Conservation (phyloP, 2,329 filamentous ascomycete species). For the Hypoxylon sp. region DNA sequence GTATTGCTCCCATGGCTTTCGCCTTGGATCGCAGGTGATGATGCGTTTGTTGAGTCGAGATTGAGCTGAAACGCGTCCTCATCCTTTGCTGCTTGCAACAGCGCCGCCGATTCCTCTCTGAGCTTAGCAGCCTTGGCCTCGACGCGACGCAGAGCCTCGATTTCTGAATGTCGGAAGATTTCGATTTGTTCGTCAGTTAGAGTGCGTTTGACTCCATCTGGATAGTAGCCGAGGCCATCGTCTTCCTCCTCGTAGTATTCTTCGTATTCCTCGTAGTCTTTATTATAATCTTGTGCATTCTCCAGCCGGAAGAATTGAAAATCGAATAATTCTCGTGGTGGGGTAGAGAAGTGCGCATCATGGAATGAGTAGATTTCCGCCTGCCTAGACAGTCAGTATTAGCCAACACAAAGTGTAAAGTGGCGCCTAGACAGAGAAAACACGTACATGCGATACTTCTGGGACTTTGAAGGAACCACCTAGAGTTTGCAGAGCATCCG, state of each 20-base stretch:
- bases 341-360: slow-evolving; percentile 70
- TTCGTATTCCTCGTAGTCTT: slow-evolving; percentile 52
- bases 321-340: slow-evolving; percentile 64
- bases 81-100: slow-evolving; percentile 34
- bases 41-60: slow-evolving; percentile 4
- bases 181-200: slow-evolving; percentile 92
- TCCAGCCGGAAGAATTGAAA: slow-evolving; percentile 61
- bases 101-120: slow-evolving; percentile 39
- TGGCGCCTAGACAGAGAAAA: not conserved
- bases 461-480: slow-evolving; percentile 52
- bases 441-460: slow-evolving; percentile 58
- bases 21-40: slow-evolving; percentile 16
- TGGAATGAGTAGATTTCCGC: slow-evolving; percentile 73
- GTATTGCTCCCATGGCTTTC: not conserved
- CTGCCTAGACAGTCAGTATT: slow-evolving; percentile 59
- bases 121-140: slow-evolving; percentile 56
- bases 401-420: slow-evolving; percentile 35
- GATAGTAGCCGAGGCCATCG: slow-evolving; percentile 85
- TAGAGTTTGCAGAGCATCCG: slow-evolving; percentile 35
- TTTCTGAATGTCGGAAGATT: slow-evolving; percentile 91
- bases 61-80: slow-evolving; percentile 24
- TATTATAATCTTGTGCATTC: slow-evolving; percentile 36
- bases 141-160: slow-evolving; percentile 77
- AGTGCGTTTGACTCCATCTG: slow-evolving; percentile 88
- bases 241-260: slow-evolving; percentile 61